Percentiles rank a stretch among this genome's conserved stretches.
These are phyloP conservation scores for Verticillium nubilum DNA, from an alignment of 2,329 filamentous ascomycete species.

Conservation along the genomic window DNA sequence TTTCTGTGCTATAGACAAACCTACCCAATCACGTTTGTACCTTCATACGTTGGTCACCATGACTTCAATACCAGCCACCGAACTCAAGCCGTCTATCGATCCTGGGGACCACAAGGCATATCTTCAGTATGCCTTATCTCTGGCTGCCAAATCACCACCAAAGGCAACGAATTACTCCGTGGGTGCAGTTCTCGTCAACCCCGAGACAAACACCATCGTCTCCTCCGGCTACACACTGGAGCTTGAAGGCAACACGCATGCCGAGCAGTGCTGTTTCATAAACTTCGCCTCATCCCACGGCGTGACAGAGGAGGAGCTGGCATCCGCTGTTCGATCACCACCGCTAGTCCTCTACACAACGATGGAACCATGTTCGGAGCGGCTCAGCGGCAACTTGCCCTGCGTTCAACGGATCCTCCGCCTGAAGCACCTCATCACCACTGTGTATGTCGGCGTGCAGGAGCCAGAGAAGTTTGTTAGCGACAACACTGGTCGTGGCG, in stretches of 20 bases:
- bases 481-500: constrained; percentile 68
- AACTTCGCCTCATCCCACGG: constrained; percentile 56
- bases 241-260: constrained; percentile 87
- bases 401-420: constrained; percentile 76
- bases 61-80: constrained; percentile 4
- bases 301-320: constrained; percentile 49
- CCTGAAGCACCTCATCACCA: constrained; percentile 57
- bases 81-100: constrained; percentile 14
- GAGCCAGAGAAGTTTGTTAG: constrained; percentile 90
- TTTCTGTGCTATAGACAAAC: too few relatives aligned
- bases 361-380: constrained; percentile 76
- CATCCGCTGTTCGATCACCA: constrained; percentile 29
- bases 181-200: constrained; percentile 76
- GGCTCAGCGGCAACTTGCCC: constrained; percentile 67
- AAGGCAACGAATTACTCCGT: constrained; percentile 91
- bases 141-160: constrained; percentile 74
- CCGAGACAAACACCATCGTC: constrained; percentile 53
- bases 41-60: not conserved
- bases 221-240: constrained; percentile 89
- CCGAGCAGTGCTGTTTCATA: constrained; percentile 84
- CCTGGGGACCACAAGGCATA: constrained; percentile 38
- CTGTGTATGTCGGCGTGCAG: constrained; percentile 80
- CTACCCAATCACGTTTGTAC: too few relatives aligned
- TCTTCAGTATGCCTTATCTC: constrained; percentile 68
- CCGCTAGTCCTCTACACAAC: constrained; percentile 74